Evolutionary conservation across 1,284 basidiomycete species (phyloP).

Genomic region (Ustilago xerochloae): DNA sequence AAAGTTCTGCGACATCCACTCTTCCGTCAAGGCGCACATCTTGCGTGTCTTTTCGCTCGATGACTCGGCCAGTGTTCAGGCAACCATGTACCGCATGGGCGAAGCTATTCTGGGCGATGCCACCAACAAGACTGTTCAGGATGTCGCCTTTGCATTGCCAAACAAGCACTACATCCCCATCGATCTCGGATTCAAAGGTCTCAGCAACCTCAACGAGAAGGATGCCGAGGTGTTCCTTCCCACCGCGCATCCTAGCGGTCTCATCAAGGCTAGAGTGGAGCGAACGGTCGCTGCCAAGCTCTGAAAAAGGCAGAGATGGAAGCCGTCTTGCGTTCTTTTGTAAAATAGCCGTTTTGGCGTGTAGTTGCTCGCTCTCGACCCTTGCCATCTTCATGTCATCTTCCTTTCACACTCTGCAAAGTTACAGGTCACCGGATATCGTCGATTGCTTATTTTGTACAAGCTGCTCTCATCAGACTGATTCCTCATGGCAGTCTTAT

Average conservation of each 20-base stretch:
- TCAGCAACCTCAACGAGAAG: constrained; percentile 58
- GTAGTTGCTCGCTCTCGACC: too few species aligned
- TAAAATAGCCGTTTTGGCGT: too few species aligned
- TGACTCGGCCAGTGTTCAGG: constrained; percentile 91
- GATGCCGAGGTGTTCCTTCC: constrained; percentile 63
- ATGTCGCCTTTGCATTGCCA: constrained; percentile 81
- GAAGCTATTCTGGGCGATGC: constrained; percentile 72
- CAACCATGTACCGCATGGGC: constrained; percentile 90
- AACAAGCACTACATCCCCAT: constrained; percentile 74
- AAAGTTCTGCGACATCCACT: constrained; percentile 69
- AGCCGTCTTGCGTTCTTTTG: not conserved
- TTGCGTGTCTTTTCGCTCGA: constrained; percentile 86
- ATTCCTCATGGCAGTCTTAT: too few species aligned
- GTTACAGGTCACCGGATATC: too few species aligned
- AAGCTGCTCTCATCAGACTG: too few species aligned
- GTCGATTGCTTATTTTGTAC: too few species aligned
- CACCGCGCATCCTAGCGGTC: constrained; percentile 57
- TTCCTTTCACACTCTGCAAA: too few species aligned
- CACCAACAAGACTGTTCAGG: constrained; percentile 74
- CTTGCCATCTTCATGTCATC: too few species aligned
- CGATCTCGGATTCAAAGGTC: constrained; percentile 57
- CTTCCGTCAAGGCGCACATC: constrained; percentile 76
- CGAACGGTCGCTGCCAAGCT: constrained; percentile 48
- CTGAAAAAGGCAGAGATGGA: not conserved
- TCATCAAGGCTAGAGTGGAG: constrained; percentile 60